These are phyloP conservation scores for Aphanocladium album DNA, from an alignment of 2,329 filamentous ascomycete genomes.

Conservation along the genomic window DNA sequence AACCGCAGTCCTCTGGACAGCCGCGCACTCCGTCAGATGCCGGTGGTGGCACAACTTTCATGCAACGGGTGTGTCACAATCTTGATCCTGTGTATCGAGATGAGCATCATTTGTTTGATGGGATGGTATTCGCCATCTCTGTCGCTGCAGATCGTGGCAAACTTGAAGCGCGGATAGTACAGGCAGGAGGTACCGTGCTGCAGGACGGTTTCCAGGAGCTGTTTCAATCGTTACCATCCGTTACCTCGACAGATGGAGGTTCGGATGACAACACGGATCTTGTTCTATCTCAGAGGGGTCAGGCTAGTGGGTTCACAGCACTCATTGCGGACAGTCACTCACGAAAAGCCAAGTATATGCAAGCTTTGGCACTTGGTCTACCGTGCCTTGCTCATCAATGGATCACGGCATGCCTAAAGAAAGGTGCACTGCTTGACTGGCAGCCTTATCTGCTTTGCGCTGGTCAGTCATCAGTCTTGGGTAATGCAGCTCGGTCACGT, in stretches of 20 bases:
- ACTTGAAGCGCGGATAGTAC: slow-evolving; percentile 58
- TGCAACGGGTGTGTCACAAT: slow-evolving; percentile 24
- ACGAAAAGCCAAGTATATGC: slow-evolving; percentile 86
- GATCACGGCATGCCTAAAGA: slow-evolving; percentile 66
- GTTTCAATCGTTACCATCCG: slow-evolving; percentile 51
- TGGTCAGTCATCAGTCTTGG: slow-evolving; percentile 71
- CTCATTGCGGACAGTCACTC: slow-evolving; percentile 83
- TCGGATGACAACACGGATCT: slow-evolving; percentile 24
- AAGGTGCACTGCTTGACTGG: slow-evolving; percentile 64
- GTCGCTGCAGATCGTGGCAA: slow-evolving; percentile 47
- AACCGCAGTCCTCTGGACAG: slow-evolving; percentile 5
- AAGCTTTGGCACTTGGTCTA: slow-evolving; percentile 83
- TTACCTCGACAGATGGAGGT: slow-evolving; percentile 26
- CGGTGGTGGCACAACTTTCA: background rate
- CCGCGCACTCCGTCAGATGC: slow-evolving; percentile 1
- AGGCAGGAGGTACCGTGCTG: slow-evolving; percentile 68
- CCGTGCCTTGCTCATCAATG: slow-evolving; percentile 82
- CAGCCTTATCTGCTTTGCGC: slow-evolving; percentile 77
- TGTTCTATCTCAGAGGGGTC: slow-evolving; percentile 50
- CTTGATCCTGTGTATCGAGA: slow-evolving; percentile 21
- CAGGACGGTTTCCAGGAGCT: slow-evolving; percentile 74
- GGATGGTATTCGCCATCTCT: slow-evolving; percentile 86
- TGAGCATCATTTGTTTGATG: slow-evolving; percentile 54
- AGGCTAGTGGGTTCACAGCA: slow-evolving; percentile 68
- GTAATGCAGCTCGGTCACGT: slow-evolving; percentile 72